Base-by-base conservation (phyloP, 140 eudicot species). In the Stevia rebaudiana region DNA sequence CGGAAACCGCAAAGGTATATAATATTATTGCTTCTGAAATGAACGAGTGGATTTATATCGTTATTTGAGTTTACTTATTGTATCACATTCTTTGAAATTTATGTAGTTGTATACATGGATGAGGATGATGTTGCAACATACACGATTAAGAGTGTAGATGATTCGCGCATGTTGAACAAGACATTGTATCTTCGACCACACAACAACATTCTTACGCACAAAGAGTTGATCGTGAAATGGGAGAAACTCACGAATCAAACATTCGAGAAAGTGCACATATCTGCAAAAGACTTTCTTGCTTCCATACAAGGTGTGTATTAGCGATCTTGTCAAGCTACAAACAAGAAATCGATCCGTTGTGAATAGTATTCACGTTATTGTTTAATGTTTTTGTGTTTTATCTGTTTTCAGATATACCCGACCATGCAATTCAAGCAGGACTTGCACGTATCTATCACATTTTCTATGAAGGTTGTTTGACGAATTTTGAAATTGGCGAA, bases 101-200 rank as follows among this genome's bases (percentile, higher is more conserved):
- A n/a, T n/a, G n/a, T n/a, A 88, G 90, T 22, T 35, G 77, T 80
- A 22, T 86, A 35, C 44, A 49, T 83, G 66, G 85, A 76, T 42
- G 97, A 89, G 69, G 97, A 83, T 35, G 97, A 89, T 42, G 78
- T 89, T n/a, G 97, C 89, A 1, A 81, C 83, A 3, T 89, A 83
- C 67, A 70, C 92, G 0, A 42, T 81, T 4, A 89, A 86, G 55
- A 64, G 76, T 0, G 68, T 83, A 11, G 92, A 81, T 23, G 97
- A 89, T 59, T 78, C 85, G 11, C 84, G 95, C 0, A 70, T 78
- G 17, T 30, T 81, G 43, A 89, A 85, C 83, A 83, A 81, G 52
- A 83, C 95, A 1, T 1, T 89, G 36, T 77, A 83, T 69, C 44
- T 86, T 30, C 79, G 89, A 60, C 95, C 97, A 36, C 70, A 61